Evolutionary conservation across 108 stramenopile species (phyloP), one percentile per base, ranked within the genome.

Genomic region (Cyclotella choctawhatcheeana): DNA sequence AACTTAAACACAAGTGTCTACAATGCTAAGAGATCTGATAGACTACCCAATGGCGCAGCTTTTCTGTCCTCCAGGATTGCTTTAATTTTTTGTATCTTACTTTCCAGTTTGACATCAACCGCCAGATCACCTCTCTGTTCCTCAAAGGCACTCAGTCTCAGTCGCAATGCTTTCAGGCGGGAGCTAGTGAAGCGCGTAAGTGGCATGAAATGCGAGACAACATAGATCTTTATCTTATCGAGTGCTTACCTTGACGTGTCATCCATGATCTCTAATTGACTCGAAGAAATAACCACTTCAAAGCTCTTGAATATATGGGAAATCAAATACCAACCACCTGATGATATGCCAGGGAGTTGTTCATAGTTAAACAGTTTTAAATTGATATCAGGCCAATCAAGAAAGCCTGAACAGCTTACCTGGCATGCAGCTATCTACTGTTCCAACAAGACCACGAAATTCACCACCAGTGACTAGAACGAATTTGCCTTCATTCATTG

Each of bases 301-400:
- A 83, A 17, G 6, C 58, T 48, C 33, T 68, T 64, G 34, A 75
- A 68, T 18, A 83, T 37, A 25, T 79, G 55, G 7, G 72, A 74
- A n/a, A 83, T 48, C 20, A 79, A 20, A 68, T 76, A 81, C 80
- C 80, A 81, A 2, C 74, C 74, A 2, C 80, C 80, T 4, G 80
- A n/a, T n/a, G n/a, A n/a, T n/a, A n/a, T n/a, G n/a, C n/a, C n/a
- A n/a, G n/a, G n/a, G n/a, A n/a, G n/a, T n/a, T n/a, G n/a, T n/a
- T n/a, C n/a, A n/a, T n/a, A n/a, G n/a, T n/a, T n/a, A n/a, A n/a
- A n/a, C n/a, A n/a, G n/a, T n/a, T n/a, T n/a, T n/a, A n/a, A n/a
- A n/a, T n/a, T n/a, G n/a, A n/a, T n/a, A n/a, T n/a, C n/a, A n/a
- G n/a, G n/a, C n/a, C n/a, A n/a, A n/a, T n/a, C n/a, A n/a, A n/a